These are phyloP conservation scores for Grosmannia clavigera DNA, from an alignment of 2,329 filamentous ascomycete species.

Conservation along the genomic window DNA sequence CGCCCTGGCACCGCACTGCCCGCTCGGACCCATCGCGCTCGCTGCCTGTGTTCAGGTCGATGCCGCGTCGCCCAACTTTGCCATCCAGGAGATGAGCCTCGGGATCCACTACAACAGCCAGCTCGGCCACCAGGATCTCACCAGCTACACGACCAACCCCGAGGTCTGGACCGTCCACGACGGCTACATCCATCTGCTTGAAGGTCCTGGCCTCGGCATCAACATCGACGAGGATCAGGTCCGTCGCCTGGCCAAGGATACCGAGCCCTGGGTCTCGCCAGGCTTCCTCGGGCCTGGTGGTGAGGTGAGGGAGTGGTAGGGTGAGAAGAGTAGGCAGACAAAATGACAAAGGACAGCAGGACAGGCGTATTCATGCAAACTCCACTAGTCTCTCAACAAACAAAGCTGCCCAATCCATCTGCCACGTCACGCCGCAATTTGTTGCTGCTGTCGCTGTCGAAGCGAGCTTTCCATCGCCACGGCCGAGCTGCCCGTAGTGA, in stretches of 20 bases:
- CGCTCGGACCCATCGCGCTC: conserved; percentile 53
- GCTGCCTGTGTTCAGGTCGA: conserved; percentile 53
- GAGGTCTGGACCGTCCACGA: conserved; percentile 39
- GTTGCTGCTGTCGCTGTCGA: neutral
- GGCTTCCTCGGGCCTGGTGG: conserved; percentile 48
- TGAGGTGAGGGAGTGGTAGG: conserved; percentile 45
- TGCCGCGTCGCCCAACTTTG: conserved; percentile 41
- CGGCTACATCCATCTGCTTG: conserved; percentile 43
- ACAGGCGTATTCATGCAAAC: no score
- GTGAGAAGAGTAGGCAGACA: neutral
- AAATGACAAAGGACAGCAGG: no score
- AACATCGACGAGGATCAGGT: conserved; percentile 53
- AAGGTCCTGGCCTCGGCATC: conserved; percentile 45
- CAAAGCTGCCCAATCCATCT: no score
- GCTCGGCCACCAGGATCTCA: conserved; percentile 40
- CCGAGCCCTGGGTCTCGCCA: conserved; percentile 40
- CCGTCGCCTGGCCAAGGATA: conserved; percentile 34
- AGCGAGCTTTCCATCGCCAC: no score
- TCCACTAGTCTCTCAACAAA: no score
- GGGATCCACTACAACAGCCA: conserved; percentile 57
- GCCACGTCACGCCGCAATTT: no score
- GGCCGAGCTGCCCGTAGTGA: neutral
- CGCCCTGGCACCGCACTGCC: conserved; percentile 53
- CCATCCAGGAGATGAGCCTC: conserved; percentile 57
- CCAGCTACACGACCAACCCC: conserved; percentile 46